Base-by-base conservation (phyloP, 345 rosid genomes). In the Heritiera fomes region DNA sequence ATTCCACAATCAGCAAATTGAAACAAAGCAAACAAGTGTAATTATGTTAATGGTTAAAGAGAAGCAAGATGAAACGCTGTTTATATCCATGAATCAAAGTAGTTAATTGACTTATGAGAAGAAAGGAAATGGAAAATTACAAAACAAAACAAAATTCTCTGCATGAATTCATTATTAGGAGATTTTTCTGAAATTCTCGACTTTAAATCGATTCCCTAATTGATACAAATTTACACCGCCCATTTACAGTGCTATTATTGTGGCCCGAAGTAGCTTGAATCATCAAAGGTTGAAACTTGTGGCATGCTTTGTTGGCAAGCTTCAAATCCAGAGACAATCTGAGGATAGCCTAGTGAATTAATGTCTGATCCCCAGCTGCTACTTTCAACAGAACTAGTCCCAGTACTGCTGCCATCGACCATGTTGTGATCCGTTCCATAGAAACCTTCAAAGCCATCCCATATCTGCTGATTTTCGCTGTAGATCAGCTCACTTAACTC, bases 381-480 rank as follows among this genome's bases (percentile, higher is more conserved):
- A 71, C 90, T 90, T 84, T 89, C 94, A 1, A 75, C 89, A 0
- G 94, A 87, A 80, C 86, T 86, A 75, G 80, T 83, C 40, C 87
- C 88, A 0, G 86, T 73, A 28, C 80, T 81, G 84, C 78, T 79
- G 8, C 81, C 80, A 67, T 75, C 82, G 28, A 73, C 76, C 80
- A 79, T 69, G 30, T 52, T 71, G 7, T 84, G n/a, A n/a, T n/a
- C 81, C 60, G 76, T 71, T 68, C 84, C 88, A 63, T 79, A 84
- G 4, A 86, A 81, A 46, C 80, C 83, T 59, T 75, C 88, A 38
- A 75, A 46, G 2, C 74, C 59, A 70, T 70, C 41, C 75, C 50
- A 28, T 67, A 67, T 47, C n/a, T 70, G 74, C 28, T 70, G 41
- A 47, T 70, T 70, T n/a, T 47, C 14, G 75, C 70, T 78, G 67